These are phyloP conservation scores for Trichopus zeylanicus DNA, from an alignment of 116 monocot species.

Conservation along the genomic window DNA sequence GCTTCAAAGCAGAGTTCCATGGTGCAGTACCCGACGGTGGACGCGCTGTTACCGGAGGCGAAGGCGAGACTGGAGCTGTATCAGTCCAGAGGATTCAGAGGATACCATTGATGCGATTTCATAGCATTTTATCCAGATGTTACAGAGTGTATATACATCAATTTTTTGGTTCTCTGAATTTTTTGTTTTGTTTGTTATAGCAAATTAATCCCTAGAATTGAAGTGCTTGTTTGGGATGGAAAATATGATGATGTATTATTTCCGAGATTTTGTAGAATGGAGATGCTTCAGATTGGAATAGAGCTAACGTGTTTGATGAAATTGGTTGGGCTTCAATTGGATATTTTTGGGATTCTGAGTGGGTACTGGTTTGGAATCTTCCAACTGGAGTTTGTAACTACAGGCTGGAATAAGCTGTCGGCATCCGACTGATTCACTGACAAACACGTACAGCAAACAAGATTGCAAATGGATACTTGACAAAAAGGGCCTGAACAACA, in stretches of 20 bases:
- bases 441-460: no score
- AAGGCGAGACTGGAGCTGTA: constrained; percentile 44
- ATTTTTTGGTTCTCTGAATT: background rate
- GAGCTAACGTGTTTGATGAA: no score
- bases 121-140: background rate
- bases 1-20: constrained; percentile 58
- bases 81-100: constrained; percentile 39
- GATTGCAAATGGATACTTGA: no score
- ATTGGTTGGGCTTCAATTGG: no score
- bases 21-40: constrained; percentile 34
- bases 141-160: background rate
- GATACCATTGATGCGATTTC: constrained; percentile 21
- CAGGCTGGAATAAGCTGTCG: no score
- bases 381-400: no score
- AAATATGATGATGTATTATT: background rate
- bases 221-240: no score
- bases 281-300: no score
- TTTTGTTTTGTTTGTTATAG: background rate
- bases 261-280: no score
- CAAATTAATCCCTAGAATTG: background rate
- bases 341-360: no score
- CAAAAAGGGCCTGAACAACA: background rate
- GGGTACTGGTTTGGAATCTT: no score
- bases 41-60: constrained; percentile 35
- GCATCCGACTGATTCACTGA: no score